Percentiles rank a stretch among this genome's conserved stretches.
Evolutionary conservation across 2,329 filamentous ascomycete species (phyloP).

Genomic region (Lachnellula suecica): DNA sequence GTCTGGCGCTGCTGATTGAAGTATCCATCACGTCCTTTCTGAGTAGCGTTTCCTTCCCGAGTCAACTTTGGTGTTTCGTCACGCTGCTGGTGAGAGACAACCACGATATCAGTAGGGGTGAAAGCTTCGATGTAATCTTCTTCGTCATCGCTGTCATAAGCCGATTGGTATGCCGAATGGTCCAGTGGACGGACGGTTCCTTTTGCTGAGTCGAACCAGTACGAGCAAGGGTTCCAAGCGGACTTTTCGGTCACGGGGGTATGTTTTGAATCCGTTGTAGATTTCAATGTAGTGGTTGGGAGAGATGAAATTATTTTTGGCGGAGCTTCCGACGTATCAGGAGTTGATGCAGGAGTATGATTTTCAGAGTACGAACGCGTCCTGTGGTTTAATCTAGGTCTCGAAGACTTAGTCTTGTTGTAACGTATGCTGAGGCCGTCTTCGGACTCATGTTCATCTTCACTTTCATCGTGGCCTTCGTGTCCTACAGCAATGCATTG

Average conservation of each 20-base stretch:
- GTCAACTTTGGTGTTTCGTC: not conserved
- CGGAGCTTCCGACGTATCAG: not conserved
- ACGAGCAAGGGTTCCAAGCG: not conserved
- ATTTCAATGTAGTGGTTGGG: not conserved
- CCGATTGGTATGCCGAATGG: not conserved
- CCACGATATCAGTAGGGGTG: not conserved
- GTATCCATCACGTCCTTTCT: not conserved
- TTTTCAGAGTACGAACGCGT: not conserved
- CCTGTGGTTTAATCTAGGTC: not conserved
- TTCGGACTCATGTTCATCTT: not conserved
- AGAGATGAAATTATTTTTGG: not conserved
- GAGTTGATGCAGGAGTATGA: not conserved
- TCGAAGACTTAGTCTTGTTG: not conserved
- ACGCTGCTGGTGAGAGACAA: too few species aligned
- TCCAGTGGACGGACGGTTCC: not conserved
- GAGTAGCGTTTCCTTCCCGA: not conserved
- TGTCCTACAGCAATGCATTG: constrained; percentile 89
- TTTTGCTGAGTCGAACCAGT: not conserved
- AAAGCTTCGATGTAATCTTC: not conserved
- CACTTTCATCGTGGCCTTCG: constrained; percentile 1
- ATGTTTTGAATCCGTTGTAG: not conserved
- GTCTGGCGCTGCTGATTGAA: not conserved
- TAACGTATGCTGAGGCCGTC: not conserved
- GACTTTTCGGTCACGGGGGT: not conserved
- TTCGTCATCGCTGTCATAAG: not conserved